A percentile compares a stretch with the other conserved stretches of the same genome.
Evolutionary conservation across 2,329 filamentous ascomycete species (phyloP).

Genomic region (Trichoderma simmonsii): DNA sequence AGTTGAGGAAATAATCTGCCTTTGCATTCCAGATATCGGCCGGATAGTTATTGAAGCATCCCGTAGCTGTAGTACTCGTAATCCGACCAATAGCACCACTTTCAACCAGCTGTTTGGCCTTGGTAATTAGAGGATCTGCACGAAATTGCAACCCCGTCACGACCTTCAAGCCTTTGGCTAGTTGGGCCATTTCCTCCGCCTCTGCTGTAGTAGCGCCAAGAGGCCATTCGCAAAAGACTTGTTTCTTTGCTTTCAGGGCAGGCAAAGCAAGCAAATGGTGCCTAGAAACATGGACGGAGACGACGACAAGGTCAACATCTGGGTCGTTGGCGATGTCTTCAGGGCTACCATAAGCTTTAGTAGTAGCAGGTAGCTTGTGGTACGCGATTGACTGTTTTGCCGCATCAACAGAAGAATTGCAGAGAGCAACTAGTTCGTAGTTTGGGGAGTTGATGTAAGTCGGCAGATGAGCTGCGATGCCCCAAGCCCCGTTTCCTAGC

Average conservation of each 20-base stretch:
- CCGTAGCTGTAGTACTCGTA: background rate
- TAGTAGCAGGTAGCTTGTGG: slow-evolving; percentile 38
- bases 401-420: slow-evolving; percentile 44
- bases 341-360: slow-evolving; percentile 44
- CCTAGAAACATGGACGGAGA: slow-evolving; percentile 47
- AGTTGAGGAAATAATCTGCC: slow-evolving; percentile 25
- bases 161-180: slow-evolving; percentile 32
- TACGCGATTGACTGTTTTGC: slow-evolving; percentile 40
- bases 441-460: slow-evolving; percentile 36
- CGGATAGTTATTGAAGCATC: background rate
- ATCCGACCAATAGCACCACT: slow-evolving; percentile 13
- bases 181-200: slow-evolving; percentile 37
- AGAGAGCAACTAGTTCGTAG: slow-evolving; percentile 46
- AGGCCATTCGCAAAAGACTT: slow-evolving; percentile 54
- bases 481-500: slow-evolving; percentile 37
- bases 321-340: slow-evolving; percentile 43
- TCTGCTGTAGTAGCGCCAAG: slow-evolving; percentile 40
- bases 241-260: slow-evolving; percentile 45
- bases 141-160: slow-evolving; percentile 46
- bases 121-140: slow-evolving; percentile 36
- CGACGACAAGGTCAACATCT: slow-evolving; percentile 50
- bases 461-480: slow-evolving; percentile 50
- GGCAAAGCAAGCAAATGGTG: slow-evolving; percentile 34
- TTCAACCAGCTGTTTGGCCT: slow-evolving; percentile 19
- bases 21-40: slow-evolving; percentile 23